Evolutionary conservation across 148 eudicot genomes (phyloP).

Genomic region (Silene conica): DNA sequence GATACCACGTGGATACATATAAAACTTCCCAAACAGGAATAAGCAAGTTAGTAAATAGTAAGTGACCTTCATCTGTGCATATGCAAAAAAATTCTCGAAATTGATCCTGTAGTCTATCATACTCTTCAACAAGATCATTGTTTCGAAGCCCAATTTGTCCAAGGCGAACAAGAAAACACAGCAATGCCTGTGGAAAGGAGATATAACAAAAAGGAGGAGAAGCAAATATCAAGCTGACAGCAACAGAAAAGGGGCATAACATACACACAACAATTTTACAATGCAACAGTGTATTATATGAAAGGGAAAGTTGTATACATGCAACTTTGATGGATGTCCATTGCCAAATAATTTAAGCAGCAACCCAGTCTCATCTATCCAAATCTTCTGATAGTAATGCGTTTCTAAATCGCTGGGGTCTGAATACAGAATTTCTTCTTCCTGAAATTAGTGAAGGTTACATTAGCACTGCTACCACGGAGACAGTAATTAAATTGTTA

Average conservation of each 20-base stretch:
- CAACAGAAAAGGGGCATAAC: background rate
- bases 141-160: slow-evolving; percentile 56
- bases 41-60: background rate
- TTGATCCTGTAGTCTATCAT: slow-evolving; percentile 56
- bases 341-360: slow-evolving; percentile 57
- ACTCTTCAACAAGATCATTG: slow-evolving; percentile 47
- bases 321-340: slow-evolving; percentile 45
- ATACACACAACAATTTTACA: background rate
- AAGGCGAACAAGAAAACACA: slow-evolving; percentile 62
- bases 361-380: slow-evolving; percentile 66
- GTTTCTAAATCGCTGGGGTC: slow-evolving; percentile 41
- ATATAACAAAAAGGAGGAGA: background rate
- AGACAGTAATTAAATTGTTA: background rate
- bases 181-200: slow-evolving; percentile 43
- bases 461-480: slow-evolving; percentile 10
- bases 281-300: background rate
- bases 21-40: background rate
- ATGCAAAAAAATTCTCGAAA: slow-evolving; percentile 51
- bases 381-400: slow-evolving; percentile 45
- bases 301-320: slow-evolving; percentile 36
- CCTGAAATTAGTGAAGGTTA: slow-evolving; percentile 34
- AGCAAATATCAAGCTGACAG: slow-evolving; percentile 15
- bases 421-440: slow-evolving; percentile 36
- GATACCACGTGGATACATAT: background rate
- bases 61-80: slow-evolving; percentile 40